Evolutionary conservation across 495 filamentous ascomycete species (phyloP), one percentile per base, ranked within the genome.

Genomic region (Friedmanniomyces endolithicus): DNA sequence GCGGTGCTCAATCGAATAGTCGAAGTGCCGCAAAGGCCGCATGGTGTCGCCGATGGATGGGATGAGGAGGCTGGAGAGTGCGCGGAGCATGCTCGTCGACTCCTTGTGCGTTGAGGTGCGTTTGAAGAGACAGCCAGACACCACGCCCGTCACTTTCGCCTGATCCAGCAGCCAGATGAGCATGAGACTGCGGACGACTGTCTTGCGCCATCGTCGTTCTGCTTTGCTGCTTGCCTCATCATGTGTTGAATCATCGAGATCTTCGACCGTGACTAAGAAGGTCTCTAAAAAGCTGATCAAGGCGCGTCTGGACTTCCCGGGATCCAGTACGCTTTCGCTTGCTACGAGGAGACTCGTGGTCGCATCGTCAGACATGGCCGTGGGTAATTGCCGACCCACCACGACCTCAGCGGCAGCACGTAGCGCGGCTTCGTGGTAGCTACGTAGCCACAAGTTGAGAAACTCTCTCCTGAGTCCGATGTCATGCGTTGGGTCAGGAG

Each of bases 221-320:
- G n/a, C 43, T 22, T 22, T 46, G 12, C 2, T 29, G 2, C 34
- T 25, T 67, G 60, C 3, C 68, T 24, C 51, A 12, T 40, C 43
- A 17, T 40, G 22, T 0, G 27, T 19, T 31, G 27, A 31, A n/a
- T 43, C 23, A 4, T 57, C 55, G 3, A 50, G 68, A 59, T 86
- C 82, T 49, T 81, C 73, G 52, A 82, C 80, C 19, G 70, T 74
- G 33, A 86, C 66, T 41, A 86, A 56, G 63, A 81, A 84, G 2
- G 68, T 71, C 16, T 80, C 75, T 20, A 85, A 56, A 55, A 80
- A 85, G 2, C 52, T 58, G 49, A 78, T 76, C 20, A 82, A 50
- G 11, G 67, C 66, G 53, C 68, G 70, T 49, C 33, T 60, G 39
- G 54, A 52, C 16, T 33, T 39, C 20, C 46, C 17, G 22, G 43